Conservation (phyloP, 1,284 basidiomycete species). For the Puccinia novopanici region DNA sequence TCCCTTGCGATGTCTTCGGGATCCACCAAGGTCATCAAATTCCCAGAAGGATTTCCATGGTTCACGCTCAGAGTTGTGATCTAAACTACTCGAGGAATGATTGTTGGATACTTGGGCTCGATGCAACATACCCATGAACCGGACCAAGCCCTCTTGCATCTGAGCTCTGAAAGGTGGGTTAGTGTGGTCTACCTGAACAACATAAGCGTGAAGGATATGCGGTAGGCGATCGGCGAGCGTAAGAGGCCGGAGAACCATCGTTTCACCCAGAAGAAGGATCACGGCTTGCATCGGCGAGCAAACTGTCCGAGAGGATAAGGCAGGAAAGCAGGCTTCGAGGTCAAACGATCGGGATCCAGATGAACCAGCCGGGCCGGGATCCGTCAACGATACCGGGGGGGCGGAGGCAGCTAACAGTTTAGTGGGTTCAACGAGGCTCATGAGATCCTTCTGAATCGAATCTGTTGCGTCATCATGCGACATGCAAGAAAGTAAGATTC, state of each 20-base stretch:
- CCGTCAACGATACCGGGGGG: not conserved
- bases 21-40: slow-evolving; percentile 38
- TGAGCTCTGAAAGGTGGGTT: slow-evolving; percentile 34
- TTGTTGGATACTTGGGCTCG: slow-evolving; percentile 6
- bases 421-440: slow-evolving; percentile 40
- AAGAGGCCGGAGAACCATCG: slow-evolving; percentile 39
- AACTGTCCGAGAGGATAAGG: slow-evolving; percentile 38
- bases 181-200: slow-evolving; percentile 48
- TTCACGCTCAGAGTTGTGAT: slow-evolving; percentile 22
- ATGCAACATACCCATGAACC: slow-evolving; percentile 37
- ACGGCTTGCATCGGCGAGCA: slow-evolving; percentile 48
- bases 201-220: slow-evolving; percentile 43
- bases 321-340: slow-evolving; percentile 39
- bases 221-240: slow-evolving; percentile 35
- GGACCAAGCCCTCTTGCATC: slow-evolving; percentile 42
- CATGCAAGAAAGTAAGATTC: slow-evolving; percentile 42
- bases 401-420: slow-evolving; percentile 33
- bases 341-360: slow-evolving; percentile 25
- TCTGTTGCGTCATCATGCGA: slow-evolving; percentile 24
- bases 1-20: slow-evolving; percentile 46
- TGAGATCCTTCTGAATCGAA: slow-evolving; percentile 22
- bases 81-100: not conserved
- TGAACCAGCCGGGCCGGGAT: slow-evolving; percentile 6
- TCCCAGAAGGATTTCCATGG: slow-evolving; percentile 49
- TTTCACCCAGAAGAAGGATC: slow-evolving; percentile 43